Conservation (phyloP, 306 rosid species). For the Ammopiptanthus mongolicus region DNA sequence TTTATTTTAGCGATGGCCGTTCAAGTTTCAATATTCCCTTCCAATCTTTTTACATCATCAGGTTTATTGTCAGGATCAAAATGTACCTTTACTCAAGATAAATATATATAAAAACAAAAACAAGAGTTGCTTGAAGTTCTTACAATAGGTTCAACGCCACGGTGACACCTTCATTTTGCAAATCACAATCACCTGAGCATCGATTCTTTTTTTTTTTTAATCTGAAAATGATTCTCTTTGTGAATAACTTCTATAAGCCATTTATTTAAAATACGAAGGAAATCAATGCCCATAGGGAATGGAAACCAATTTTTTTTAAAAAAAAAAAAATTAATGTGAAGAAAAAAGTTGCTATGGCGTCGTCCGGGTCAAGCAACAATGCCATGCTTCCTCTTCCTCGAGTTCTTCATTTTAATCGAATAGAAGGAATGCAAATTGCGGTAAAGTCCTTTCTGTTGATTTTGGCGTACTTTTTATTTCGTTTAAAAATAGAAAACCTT, state of each 20-base stretch:
- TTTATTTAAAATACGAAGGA: not conserved
- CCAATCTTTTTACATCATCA: too few relatives aligned
- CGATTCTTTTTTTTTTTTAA: not conserved
- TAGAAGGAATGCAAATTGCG: constrained; percentile 25
- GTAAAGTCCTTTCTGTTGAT: not conserved
- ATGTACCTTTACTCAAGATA: too few relatives aligned
- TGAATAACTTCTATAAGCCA: not conserved
- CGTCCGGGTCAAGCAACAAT: not conserved
- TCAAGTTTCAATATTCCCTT: not conserved
- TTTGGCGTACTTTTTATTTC: too few relatives aligned
- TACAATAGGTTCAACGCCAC: not conserved
- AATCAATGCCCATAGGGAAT: not conserved
- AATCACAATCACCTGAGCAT: not conserved
- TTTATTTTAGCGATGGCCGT: not conserved
- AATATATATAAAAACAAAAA: too few relatives aligned
- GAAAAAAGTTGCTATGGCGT: constrained; percentile 17
- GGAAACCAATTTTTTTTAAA: not conserved
- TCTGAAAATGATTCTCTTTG: not conserved
- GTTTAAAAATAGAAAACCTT: too few relatives aligned
- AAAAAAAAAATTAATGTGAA: not conserved
- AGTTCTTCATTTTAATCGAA: constrained; percentile 21
- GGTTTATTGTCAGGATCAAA: not conserved
- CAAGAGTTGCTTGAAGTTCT: not conserved
- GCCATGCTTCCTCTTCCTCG: constrained; percentile 5
- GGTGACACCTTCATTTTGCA: not conserved